A percentile compares a stretch with the other conserved stretches of the same genome.
These are phyloP conservation scores for Ascochyta pisi DNA, from an alignment of 2,329 filamentous ascomycete genomes.

Conservation along the genomic window DNA sequence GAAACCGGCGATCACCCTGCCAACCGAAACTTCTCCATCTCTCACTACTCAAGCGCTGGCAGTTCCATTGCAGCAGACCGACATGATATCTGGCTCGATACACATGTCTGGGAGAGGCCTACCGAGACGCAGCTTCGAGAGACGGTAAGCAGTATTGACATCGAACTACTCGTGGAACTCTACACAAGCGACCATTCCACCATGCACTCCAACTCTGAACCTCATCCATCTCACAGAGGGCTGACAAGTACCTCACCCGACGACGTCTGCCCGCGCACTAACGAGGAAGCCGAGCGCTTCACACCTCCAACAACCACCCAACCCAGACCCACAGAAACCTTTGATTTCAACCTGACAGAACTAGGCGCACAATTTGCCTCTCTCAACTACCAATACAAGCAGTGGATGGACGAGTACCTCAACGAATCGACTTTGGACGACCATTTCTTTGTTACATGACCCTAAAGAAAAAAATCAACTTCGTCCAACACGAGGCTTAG, in stretches of 20 bases:
- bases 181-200: neutral
- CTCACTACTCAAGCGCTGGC: neutral
- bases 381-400: neutral
- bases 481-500: neutral
- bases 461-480: neutral
- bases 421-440: neutral
- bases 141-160: neutral
- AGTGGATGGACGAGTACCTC: slow-evolving; percentile 3
- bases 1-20: neutral
- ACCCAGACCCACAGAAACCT: neutral
- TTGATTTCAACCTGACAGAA: neutral
- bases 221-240: neutral
- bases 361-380: slow-evolving; percentile 5
- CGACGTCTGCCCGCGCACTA: neutral
- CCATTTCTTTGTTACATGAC: neutral
- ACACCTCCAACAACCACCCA: neutral
- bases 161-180: neutral
- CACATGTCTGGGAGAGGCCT: neutral
- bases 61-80: neutral
- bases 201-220: neutral
- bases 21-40: neutral
- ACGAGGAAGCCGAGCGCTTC: neutral
- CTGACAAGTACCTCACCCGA: neutral
- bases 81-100: slow-evolving; percentile 11
- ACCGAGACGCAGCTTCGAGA: neutral